phyloP scores from a whole-genome alignment of 1,284 basidiomycete species.

The Sanguinoderma infundibulare region DNA sequence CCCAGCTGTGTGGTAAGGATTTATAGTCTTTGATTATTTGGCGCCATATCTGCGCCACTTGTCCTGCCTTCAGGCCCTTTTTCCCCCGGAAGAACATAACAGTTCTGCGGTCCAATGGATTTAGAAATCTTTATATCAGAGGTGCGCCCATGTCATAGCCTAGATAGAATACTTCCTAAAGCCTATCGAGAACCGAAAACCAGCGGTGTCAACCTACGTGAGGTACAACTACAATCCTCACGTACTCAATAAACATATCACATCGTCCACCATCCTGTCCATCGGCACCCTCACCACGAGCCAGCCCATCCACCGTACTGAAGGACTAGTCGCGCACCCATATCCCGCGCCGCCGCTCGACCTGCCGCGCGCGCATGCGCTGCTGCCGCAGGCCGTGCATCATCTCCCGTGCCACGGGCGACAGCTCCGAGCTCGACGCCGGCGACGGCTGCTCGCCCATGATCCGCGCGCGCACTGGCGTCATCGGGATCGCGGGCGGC shows the following conservation, averaged over 20 bases:
- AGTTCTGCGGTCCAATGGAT: no score
- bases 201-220: background rate
- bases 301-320: background rate
- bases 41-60: no score
- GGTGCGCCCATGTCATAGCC: no score
- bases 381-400: constrained; percentile 67
- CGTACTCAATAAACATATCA: background rate
- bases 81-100: no score
- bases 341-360: constrained; percentile 18
- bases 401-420: constrained; percentile 65
- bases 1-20: no score
- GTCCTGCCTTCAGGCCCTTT: no score
- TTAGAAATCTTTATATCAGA: background rate
- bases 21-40: no score
- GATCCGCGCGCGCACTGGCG: constrained; percentile 35
- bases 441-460: constrained; percentile 52
- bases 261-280: background rate
- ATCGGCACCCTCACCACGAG: background rate
- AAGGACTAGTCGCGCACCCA: constrained; percentile 16
- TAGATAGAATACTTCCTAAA: background rate
- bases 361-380: constrained; percentile 48
- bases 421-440: constrained; percentile 75
- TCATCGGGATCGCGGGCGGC: constrained; percentile 7
- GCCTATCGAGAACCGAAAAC: background rate
- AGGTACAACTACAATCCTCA: background rate